phyloP scores from a whole-genome alignment of 129 eudicot species.

The Scalesia atractyloides region DNA sequence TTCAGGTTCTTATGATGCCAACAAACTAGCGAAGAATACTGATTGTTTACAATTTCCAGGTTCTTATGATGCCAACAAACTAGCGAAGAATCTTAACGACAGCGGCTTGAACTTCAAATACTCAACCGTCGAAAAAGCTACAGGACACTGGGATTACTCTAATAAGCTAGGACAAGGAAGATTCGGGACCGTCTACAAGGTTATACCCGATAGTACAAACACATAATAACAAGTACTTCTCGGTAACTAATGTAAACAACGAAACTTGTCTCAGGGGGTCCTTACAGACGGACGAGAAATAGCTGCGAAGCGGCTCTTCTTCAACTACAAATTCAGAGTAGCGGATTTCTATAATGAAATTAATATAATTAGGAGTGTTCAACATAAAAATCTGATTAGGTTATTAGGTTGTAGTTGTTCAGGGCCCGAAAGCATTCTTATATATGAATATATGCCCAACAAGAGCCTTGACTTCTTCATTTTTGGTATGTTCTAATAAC shows the following conservation, averaged over 20 bases:
- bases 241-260: background rate
- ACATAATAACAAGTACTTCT: background rate
- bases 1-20: slow-evolving; percentile 15
- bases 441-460: slow-evolving; percentile 72
- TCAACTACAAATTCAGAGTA: slow-evolving; percentile 77
- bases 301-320: slow-evolving; percentile 89
- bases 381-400: slow-evolving; percentile 75
- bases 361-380: slow-evolving; percentile 67
- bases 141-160: slow-evolving; percentile 56
- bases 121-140: slow-evolving; percentile 63
- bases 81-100: slow-evolving; percentile 22
- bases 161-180: slow-evolving; percentile 86
- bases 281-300: slow-evolving; percentile 85
- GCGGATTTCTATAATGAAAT: slow-evolving; percentile 85
- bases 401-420: slow-evolving; percentile 79
- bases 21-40: slow-evolving; percentile 15
- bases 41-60: slow-evolving; percentile 16
- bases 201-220: slow-evolving; percentile 16
- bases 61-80: slow-evolving; percentile 10
- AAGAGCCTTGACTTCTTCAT: slow-evolving; percentile 78
- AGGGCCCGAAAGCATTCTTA: slow-evolving; percentile 81
- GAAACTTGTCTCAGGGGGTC: slow-evolving; percentile 50
- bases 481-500: slow-evolving; percentile 39
- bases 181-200: slow-evolving; percentile 77
- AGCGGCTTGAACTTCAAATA: slow-evolving; percentile 52